Evolutionary conservation across 2,329 filamentous ascomycete species (phyloP), one percentile per base, ranked within the genome.

Genomic region (Botrytis fragariae): DNA sequence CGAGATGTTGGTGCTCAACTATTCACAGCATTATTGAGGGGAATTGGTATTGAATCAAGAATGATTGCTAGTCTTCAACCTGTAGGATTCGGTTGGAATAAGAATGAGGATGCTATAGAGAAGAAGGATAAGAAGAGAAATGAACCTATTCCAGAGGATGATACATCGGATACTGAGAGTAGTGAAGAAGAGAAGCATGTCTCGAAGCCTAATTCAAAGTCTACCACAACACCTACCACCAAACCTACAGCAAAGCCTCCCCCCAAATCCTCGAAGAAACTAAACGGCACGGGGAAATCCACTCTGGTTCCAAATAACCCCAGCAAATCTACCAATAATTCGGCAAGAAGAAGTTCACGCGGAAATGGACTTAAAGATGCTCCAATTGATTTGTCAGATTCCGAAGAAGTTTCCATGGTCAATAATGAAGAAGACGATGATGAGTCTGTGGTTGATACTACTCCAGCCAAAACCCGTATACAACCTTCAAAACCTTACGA

Each of bases 51-150:
- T 3, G 94, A 98, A 79, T 89, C 93, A 18, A 88, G 95, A 44
- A 87, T 98, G 85, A 90, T 98, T 4, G 90, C 91, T 16, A 98
- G 90, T 79, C 81, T 99, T 59, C 96, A 98, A 80, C 92, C 94
- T 1, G 83, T 93, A 35, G 96, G 96, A 0, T 97, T 97, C 81
- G 94, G 94, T 2, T 98, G 94, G 91, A 97, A 90, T 74, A 97
- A 95, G 81, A 83, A 87, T 18, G 96, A 99, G 82, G 93, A 96
- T 69, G 93, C 92, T 8, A 88, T 89, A 20, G 79, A 85, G 14
- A 78, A 76, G 72, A 80, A 78, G 73, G 77, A 78, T 63, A 80
- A 77, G 72, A 78, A 79, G 74, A 51, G 74, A 44, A 73, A 22
- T 54, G 68, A 75, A 74, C 20, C 74, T 72, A 64, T 79, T 81